phyloP scores from a whole-genome alignment of 2,329 filamentous ascomycete genomes.

The Diaporthe australafricana region DNA sequence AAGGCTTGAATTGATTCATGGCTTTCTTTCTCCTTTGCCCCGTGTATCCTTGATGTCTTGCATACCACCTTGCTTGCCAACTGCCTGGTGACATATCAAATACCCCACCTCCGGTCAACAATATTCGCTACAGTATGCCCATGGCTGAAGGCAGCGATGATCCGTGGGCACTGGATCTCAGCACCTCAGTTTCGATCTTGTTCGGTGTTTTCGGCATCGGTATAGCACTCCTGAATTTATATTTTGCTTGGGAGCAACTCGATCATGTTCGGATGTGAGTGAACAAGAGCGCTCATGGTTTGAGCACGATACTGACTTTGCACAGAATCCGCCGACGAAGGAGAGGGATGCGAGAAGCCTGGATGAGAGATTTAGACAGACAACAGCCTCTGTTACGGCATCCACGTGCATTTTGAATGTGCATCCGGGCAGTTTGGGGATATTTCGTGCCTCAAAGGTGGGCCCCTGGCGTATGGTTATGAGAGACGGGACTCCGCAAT shows the following conservation, averaged over 20 bases:
- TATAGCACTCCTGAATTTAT: background rate
- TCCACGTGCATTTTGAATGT: background rate
- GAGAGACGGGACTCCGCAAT: too few species aligned
- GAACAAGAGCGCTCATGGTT: background rate
- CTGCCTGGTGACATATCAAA: too few species aligned
- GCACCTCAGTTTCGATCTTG: background rate
- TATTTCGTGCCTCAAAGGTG: too few species aligned
- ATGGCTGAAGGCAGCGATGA: background rate
- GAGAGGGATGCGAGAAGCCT: background rate
- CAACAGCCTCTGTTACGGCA: background rate
- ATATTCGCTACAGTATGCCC: background rate
- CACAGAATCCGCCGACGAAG: background rate
- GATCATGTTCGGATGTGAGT: constrained; percentile 7
- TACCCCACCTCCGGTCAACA: background rate
- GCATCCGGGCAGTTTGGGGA: background rate
- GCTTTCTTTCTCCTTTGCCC: too few species aligned
- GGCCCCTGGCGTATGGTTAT: background rate
- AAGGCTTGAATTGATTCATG: too few species aligned
- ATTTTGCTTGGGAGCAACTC: constrained; percentile 20
- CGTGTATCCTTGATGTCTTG: too few species aligned
- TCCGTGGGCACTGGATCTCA: constrained; percentile 19
- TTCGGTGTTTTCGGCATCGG: background rate
- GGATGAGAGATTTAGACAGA: background rate
- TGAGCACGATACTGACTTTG: background rate
- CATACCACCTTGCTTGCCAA: too few species aligned